Conservation (phyloP, 192 early-diverging fungal species). For the Powellomyces hirtus region DNA sequence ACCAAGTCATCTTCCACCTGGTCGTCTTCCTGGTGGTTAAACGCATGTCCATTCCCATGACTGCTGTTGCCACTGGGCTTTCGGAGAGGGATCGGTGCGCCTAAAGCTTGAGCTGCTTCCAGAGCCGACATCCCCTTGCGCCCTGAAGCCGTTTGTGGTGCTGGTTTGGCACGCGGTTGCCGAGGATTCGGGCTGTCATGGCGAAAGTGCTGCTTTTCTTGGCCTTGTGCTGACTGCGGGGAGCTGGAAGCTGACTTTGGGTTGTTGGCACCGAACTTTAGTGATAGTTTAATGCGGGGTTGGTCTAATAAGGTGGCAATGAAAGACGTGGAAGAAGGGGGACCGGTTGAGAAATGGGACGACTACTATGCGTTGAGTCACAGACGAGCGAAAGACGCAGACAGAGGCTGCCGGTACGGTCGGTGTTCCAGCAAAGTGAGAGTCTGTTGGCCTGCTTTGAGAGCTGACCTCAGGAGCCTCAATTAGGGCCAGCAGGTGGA, state of each 20-base stretch:
- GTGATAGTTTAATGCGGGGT: conserved; percentile 8
- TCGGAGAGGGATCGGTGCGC: neutral
- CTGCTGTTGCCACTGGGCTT: neutral
- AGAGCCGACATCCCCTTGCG: conserved; percentile 15
- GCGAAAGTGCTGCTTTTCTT: neutral
- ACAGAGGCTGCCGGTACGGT: too few species aligned
- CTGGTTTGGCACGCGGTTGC: neutral
- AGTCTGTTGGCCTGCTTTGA: too few species aligned
- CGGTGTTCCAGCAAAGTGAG: too few species aligned
- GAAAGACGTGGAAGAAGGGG: too few species aligned
- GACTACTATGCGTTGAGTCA: too few species aligned
- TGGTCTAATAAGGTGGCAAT: too few species aligned
- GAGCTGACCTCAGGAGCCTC: too few species aligned
- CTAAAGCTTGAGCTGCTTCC: conserved; percentile 14
- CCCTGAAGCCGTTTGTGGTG: neutral
- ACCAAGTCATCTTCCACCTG: neutral
- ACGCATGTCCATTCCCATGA: too few species aligned
- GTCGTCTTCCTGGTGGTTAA: neutral
- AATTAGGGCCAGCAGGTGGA: too few species aligned
- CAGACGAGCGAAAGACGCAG: too few species aligned
- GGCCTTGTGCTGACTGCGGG: neutral
- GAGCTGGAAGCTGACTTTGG: neutral
- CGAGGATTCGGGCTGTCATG: neutral
- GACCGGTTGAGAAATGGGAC: too few species aligned
- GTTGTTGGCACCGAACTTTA: conserved; percentile 8